These are phyloP conservation scores for Xylaria cubensis DNA, from an alignment of 495 filamentous ascomycete genomes.

Conservation along the genomic window DNA sequence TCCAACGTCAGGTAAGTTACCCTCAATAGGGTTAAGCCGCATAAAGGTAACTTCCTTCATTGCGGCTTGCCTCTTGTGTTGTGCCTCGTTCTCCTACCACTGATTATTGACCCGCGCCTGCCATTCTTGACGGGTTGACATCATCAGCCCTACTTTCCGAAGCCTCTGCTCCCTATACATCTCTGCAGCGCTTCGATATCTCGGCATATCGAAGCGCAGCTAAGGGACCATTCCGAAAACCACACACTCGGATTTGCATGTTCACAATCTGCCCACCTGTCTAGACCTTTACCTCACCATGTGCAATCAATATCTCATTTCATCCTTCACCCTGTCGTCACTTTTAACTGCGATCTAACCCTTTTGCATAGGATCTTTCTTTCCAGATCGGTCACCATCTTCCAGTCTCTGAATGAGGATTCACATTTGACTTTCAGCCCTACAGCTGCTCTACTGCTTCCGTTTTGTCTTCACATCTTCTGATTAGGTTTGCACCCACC, in stretches of 20 bases:
- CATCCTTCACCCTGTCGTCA: background rate
- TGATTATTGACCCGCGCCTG: background rate
- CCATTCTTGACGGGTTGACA: background rate
- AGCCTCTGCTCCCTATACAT: background rate
- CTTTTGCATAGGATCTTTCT: background rate
- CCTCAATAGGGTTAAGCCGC: background rate
- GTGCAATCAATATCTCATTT: background rate
- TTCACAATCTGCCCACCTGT: background rate
- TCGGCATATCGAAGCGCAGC: background rate
- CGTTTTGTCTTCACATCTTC: background rate
- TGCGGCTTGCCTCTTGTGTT: background rate
- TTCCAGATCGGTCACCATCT: background rate
- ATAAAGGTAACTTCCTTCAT: background rate
- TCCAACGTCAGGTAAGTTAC: background rate
- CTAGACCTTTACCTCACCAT: background rate
- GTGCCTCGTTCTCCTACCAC: background rate
- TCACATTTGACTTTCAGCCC: background rate
- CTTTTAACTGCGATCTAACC: background rate
- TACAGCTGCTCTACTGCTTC: background rate
- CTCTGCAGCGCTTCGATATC: background rate
- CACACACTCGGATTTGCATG: background rate
- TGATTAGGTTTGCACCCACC: background rate
- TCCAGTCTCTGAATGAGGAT: too few species aligned
- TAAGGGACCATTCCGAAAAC: background rate
- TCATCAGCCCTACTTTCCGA: background rate